phyloP scores from a whole-genome alignment of 768 basidiomycete genomes.

The Sporobolomyces roseus region DNA sequence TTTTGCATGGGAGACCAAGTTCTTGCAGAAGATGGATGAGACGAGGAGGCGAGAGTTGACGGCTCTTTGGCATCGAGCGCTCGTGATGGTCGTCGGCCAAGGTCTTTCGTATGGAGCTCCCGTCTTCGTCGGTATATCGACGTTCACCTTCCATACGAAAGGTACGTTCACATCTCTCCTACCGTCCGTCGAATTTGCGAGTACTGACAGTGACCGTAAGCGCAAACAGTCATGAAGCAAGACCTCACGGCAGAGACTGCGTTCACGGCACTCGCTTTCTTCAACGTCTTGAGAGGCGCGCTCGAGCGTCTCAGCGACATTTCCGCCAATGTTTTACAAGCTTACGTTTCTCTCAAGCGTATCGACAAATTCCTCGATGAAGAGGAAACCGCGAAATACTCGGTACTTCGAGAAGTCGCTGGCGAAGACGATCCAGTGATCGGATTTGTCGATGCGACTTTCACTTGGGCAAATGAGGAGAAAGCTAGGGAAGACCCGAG shows the following conservation, averaged over 20 bases:
- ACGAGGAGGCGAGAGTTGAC: constrained; percentile 48
- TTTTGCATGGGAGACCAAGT: constrained; percentile 48
- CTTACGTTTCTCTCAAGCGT: constrained; percentile 48
- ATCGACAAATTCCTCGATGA: constrained; percentile 51
- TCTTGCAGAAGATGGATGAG: constrained; percentile 48
- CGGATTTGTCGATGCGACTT: constrained; percentile 49
- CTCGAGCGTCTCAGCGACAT: constrained; percentile 46
- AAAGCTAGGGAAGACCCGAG: constrained; percentile 50
- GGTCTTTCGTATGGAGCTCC: constrained; percentile 48
- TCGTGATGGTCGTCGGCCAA: constrained; percentile 37
- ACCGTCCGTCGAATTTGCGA: too few species aligned
- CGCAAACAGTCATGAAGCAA: constrained; percentile 45
- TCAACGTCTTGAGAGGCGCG: constrained; percentile 52
- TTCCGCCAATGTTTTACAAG: constrained; percentile 45
- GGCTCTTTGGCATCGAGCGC: constrained; percentile 43
- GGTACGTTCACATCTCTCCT: background rate
- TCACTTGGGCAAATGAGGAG: constrained; percentile 43
- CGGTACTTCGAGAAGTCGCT: constrained; percentile 28
- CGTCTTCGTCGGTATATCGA: constrained; percentile 48
- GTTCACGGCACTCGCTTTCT: constrained; percentile 52
- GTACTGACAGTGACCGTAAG: background rate
- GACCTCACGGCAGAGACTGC: constrained; percentile 51
- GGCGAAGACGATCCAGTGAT: constrained; percentile 41
- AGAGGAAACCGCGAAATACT: constrained; percentile 52
- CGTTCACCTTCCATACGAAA: constrained; percentile 46